phyloP scores from a whole-genome alignment of 306 rosid genomes.

The Lathyrus aphaca region DNA sequence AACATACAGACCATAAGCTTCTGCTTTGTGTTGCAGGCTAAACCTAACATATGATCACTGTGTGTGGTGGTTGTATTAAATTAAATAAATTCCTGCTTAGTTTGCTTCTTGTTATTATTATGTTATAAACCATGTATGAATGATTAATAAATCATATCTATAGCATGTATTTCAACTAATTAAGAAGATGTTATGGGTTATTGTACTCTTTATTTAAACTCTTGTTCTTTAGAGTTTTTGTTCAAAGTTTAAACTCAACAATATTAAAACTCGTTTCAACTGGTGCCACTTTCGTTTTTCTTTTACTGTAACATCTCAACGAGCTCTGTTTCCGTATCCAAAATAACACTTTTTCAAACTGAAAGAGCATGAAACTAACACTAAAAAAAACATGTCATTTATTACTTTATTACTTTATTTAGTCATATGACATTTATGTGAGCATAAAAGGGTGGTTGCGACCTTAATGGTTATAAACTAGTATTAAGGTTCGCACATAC shows the following conservation, averaged over 20 bases:
- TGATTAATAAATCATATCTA: background rate
- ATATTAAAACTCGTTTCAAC: background rate
- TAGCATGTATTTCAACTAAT: constrained; percentile 3
- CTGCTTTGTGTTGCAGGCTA: constrained; percentile 4
- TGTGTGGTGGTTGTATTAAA: constrained; percentile 32
- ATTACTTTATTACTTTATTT: too few relatives aligned
- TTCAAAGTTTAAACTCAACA: background rate
- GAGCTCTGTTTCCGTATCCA: too few relatives aligned
- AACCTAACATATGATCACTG: background rate
- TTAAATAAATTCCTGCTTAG: constrained; percentile 43
- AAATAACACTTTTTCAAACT: too few relatives aligned
- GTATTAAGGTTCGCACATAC: too few relatives aligned
- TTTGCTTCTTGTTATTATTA: background rate
- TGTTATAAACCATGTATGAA: constrained; percentile 3
- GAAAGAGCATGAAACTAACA: too few relatives aligned
- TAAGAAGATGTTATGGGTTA: background rate
- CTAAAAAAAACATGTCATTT: too few relatives aligned
- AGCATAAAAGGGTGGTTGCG: too few relatives aligned
- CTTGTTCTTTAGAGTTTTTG: background rate
- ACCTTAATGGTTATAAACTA: too few relatives aligned
- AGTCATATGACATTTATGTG: too few relatives aligned
- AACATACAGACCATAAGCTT: constrained; percentile 35
- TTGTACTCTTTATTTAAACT: background rate
- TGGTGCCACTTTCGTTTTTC: too few relatives aligned
- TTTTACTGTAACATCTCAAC: too few relatives aligned